These are phyloP conservation scores for Saturnispora galanensis DNA, from an alignment of 805 yeast genomes.

Conservation along the genomic window DNA sequence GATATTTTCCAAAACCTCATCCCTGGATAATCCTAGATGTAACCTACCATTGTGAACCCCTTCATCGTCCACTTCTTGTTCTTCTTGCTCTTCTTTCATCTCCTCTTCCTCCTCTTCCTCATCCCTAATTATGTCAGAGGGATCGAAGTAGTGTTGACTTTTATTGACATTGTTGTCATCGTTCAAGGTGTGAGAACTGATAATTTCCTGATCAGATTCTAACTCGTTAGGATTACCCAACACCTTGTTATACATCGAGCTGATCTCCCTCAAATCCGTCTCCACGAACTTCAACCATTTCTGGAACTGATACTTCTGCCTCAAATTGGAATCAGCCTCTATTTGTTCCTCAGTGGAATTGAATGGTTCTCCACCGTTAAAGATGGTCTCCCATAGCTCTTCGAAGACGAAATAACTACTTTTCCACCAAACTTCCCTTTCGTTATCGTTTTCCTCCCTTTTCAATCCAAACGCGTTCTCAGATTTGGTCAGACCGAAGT, in stretches of 20 bases:
- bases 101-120: conserved; percentile 1
- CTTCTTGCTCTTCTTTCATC: conserved; percentile 1
- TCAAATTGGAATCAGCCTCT: conserved; percentile 1
- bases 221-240: conserved; percentile 37
- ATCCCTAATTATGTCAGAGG: conserved; percentile 2
- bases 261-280: conserved; percentile 38
- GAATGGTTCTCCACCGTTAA: conserved; percentile 9
- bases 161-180: conserved; percentile 3
- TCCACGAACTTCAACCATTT: conserved; percentile 43
- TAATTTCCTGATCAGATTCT: conserved; percentile 5
- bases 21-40: conserved; percentile 10
- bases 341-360: conserved; percentile 6
- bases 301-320: conserved; percentile 14
- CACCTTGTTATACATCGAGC: conserved; percentile 48
- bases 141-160: conserved; percentile 3
- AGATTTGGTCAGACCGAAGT: conserved; percentile 26
- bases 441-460: conserved; percentile 21
- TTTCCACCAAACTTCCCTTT: conserved; percentile 22
- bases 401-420: conserved; percentile 26
- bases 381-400: conserved; percentile 25
- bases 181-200: conserved; percentile 3
- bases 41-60: not conserved
- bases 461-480: conserved; percentile 25
- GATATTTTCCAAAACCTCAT: conserved; percentile 12
- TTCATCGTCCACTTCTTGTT: not conserved